phyloP scores from a whole-genome alignment of 208 protist species.

The Leishmania turanica region DNA sequence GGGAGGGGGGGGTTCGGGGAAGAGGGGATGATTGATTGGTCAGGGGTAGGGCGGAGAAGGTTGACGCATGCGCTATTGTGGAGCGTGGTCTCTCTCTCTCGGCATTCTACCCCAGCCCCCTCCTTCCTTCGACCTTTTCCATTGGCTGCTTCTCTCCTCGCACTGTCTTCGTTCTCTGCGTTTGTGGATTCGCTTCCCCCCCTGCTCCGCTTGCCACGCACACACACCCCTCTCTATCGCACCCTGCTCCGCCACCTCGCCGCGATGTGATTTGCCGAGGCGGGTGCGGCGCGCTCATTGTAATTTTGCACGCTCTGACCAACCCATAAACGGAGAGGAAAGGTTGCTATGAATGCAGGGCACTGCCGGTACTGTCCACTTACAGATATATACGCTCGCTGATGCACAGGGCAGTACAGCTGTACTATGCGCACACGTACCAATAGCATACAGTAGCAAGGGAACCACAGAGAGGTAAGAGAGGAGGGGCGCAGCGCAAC shows the following conservation, averaged over 20 bases:
- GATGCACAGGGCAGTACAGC: not conserved
- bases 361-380: not conserved
- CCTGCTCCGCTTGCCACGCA: not conserved
- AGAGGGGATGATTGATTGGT: not conserved
- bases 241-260: not conserved
- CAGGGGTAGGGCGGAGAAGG: not conserved
- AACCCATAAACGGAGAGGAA: not conserved
- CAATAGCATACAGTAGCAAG: not conserved
- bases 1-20: not conserved
- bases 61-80: not conserved
- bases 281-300: not conserved
- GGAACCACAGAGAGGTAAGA: not conserved
- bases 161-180: constrained; percentile 4
- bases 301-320: not conserved
- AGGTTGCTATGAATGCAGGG: not conserved
- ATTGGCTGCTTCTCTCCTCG: constrained; percentile 12
- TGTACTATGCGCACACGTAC: not conserved
- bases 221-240: not conserved
- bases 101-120: not conserved
- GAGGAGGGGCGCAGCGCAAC: not conserved
- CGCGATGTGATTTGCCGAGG: not conserved
- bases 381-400: not conserved
- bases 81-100: not conserved
- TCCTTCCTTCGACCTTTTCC: not conserved
- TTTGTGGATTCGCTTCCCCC: constrained; percentile 4